phyloP scores from a whole-genome alignment of 306 rosid genomes.

The Ziziphus jujuba region DNA sequence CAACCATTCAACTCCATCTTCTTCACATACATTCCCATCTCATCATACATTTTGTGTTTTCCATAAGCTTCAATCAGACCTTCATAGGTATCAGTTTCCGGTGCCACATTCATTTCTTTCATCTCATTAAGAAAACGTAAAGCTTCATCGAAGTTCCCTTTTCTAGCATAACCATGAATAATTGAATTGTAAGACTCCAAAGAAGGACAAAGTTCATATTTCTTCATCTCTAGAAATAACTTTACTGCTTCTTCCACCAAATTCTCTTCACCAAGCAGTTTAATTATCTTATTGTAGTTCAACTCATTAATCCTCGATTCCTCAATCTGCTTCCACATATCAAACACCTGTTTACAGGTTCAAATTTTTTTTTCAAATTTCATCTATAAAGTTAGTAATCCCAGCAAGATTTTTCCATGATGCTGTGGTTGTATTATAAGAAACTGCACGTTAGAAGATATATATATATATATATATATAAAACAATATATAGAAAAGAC shows the following conservation, averaged over 20 bases:
- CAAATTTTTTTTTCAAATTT: neutral
- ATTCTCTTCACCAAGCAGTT: constrained; percentile 49
- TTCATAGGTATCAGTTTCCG: constrained; percentile 57
- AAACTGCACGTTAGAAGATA: neutral
- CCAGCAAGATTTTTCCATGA: neutral
- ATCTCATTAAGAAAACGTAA: constrained; percentile 46
- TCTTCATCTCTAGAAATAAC: constrained; percentile 54
- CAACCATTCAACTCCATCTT: constrained; percentile 64
- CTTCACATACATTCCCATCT: constrained; percentile 58
- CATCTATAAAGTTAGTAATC: neutral
- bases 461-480: neutral
- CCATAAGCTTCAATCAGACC: constrained; percentile 68
- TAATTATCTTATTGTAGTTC: constrained; percentile 56
- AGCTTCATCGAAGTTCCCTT: constrained; percentile 51
- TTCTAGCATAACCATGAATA: constrained; percentile 51
- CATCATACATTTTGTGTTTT: constrained; percentile 65
- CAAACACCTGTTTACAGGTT: constrained; percentile 53
- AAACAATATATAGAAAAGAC: neutral
- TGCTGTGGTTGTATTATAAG: neutral
- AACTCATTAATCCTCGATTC: constrained; percentile 48
- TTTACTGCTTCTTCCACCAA: constrained; percentile 51
- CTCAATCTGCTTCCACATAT: constrained; percentile 66
- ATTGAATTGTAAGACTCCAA: constrained; percentile 53
- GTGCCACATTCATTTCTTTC: constrained; percentile 44
- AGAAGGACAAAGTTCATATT: constrained; percentile 38